A percentile compares a stretch with the other conserved stretches of the same genome.
These are phyloP conservation scores for Pisolithus orientalis DNA, from an alignment of 768 basidiomycete species.

Conservation along the genomic window DNA sequence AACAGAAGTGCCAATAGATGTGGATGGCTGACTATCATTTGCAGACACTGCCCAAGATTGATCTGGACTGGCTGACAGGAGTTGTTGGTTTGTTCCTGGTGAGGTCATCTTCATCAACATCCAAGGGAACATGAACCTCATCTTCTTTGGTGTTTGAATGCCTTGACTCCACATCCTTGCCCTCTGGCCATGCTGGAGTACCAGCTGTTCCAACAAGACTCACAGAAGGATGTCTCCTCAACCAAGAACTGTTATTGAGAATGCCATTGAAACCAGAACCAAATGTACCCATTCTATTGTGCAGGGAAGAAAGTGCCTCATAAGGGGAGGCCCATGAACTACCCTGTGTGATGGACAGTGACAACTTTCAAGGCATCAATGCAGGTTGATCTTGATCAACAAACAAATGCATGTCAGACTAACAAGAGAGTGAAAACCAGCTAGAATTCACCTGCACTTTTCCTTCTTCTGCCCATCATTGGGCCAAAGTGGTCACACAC, in stretches of 20 bases:
- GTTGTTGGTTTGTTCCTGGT: conserved; percentile 5
- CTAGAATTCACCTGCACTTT: conserved; percentile 52
- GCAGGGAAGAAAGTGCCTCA: conserved; percentile 59
- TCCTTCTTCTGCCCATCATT: conserved; percentile 54
- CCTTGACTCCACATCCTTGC: conserved; percentile 35
- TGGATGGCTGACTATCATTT: conserved; percentile 6
- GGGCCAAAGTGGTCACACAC: conserved; percentile 62
- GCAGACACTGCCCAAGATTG: conserved; percentile 3
- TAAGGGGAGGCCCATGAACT: conserved; percentile 48
- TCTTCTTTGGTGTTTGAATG: conserved; percentile 53
- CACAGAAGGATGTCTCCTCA: conserved; percentile 58
- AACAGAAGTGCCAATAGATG: conserved; percentile 6
- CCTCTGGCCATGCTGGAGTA: conserved; percentile 34
- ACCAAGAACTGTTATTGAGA: conserved; percentile 59
- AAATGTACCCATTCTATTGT: conserved; percentile 50
- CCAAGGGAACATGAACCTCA: conserved; percentile 32
- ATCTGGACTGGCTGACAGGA: conserved; percentile 8
- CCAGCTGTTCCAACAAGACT: conserved; percentile 38
- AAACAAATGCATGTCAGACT: conserved; percentile 6
- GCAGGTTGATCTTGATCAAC: conserved; percentile 50
- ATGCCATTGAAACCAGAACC: conserved; percentile 67
- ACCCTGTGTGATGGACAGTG: conserved; percentile 55
- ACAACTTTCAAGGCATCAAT: conserved; percentile 60
- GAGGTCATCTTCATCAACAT: conserved; percentile 6
- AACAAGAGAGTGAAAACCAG: background rate